Evolutionary conservation across 2,329 filamentous ascomycete genomes (phyloP), one percentile per base, ranked within the genome.

Genomic region (Ilyonectria destructans): DNA sequence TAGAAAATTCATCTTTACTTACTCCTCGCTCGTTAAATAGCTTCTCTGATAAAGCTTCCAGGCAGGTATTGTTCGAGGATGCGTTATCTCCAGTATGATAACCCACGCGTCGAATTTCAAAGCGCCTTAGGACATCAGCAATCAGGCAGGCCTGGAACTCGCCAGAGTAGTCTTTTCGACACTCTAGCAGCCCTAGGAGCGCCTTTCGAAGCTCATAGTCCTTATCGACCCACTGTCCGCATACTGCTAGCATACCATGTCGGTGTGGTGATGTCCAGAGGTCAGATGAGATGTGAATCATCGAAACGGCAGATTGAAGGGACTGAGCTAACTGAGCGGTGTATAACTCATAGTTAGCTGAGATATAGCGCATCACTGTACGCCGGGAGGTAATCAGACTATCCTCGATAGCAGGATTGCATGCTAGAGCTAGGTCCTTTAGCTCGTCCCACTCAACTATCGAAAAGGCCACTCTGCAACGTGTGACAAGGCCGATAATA

Each of bases 291-390:
- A 43, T 43, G 37, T 43, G 37, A 43, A 43, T 43, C 37, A 43
- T 43, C 37, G 37, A 43, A 43, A 43, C 37, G 37, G 37, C 37
- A 43, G 37, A 43, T 43, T 43, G 37, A 43, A 43, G 37, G 37
- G 37, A 43, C 37, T 43, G 15, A 43, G 37, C 37, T 9, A 43
- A 43, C 10, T 43, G 37, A 43, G 37, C 37, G 37, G 37, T 9
- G 15, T 43, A 43, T 43, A 43, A 43, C 37, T 43, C 37, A 43
- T 43, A 43, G 37, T 43, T 43, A 13, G 37, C 37, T 43, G 37
- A 43, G 37, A 43, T 43, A 43, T 43, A 43, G 37, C 37, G 37
- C 37, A 43, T 43, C 37, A 43, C 37, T 43, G 37, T 43, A 43
- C 37, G 37, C 37, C 37, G 37, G 37, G 37, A 43, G 37, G 37